Percentiles rank a stretch among this genome's conserved stretches.
Conservation (phyloP, 2,329 filamentous ascomycete genomes). For the Zymoseptoria ardabiliae region DNA sequence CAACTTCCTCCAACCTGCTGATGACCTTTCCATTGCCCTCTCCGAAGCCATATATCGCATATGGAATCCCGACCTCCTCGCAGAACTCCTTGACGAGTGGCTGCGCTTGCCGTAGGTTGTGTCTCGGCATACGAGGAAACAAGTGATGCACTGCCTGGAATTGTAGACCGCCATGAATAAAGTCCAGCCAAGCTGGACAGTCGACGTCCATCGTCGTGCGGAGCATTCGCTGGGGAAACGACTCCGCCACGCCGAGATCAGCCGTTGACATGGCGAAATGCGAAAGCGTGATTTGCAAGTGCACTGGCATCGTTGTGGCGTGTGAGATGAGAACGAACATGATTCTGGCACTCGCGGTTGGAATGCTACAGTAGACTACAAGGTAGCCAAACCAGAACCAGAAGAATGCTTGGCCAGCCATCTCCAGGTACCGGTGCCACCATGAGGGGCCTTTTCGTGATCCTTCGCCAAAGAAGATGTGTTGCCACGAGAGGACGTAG, state of each 20-base stretch:
- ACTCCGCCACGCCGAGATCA: slow-evolving; percentile 57
- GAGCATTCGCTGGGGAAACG: slow-evolving; percentile 62
- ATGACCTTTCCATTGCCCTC: slow-evolving; percentile 56
- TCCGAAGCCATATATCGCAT: slow-evolving; percentile 54
- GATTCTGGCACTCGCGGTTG: slow-evolving; percentile 51
- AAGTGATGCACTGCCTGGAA: slow-evolving; percentile 67
- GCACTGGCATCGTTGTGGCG: slow-evolving; percentile 59
- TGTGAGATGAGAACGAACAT: slow-evolving; percentile 58
- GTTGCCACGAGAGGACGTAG: slow-evolving; percentile 59
- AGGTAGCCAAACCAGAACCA: slow-evolving; percentile 63
- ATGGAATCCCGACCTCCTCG: slow-evolving; percentile 56
- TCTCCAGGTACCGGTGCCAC: slow-evolving; percentile 62
- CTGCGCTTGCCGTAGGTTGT: slow-evolving; percentile 58
- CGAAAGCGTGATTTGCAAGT: slow-evolving; percentile 64
- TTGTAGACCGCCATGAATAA: slow-evolving; percentile 63
- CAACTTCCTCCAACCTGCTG: slow-evolving; percentile 50
- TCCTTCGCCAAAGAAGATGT: slow-evolving; percentile 51
- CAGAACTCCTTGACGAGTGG: slow-evolving; percentile 56
- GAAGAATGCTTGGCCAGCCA: slow-evolving; percentile 56
- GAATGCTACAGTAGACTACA: slow-evolving; percentile 54
- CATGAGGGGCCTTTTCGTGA: slow-evolving; percentile 54
- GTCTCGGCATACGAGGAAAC: slow-evolving; percentile 60
- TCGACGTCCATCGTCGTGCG: slow-evolving; percentile 69
- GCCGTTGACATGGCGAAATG: slow-evolving; percentile 66
- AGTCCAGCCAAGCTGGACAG: slow-evolving; percentile 65